Evolutionary conservation across 2,329 filamentous ascomycete species (phyloP), one percentile per base, ranked within the genome.

Genomic region (Ophiostoma sp.): DNA sequence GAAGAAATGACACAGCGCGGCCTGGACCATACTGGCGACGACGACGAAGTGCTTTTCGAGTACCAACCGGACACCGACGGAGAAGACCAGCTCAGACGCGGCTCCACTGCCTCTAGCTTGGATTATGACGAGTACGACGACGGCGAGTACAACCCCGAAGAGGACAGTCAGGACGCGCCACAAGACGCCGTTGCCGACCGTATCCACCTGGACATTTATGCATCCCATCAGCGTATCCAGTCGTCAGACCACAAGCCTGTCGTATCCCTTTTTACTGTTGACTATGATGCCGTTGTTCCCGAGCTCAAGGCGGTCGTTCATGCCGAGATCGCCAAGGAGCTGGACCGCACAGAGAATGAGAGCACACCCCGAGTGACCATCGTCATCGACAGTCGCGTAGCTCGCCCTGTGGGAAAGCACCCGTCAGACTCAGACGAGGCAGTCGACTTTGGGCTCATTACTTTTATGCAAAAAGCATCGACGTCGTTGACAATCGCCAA

Each of bases 191-290:
- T 85, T 72, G 77, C 81, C 2, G 88, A 91, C 76, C 83, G 83
- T 72, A 86, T 91, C 75, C 81, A 81, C 33, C 82, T 90, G 45
- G 87, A 90, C 72, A 82, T 92, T 73, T 99, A 99, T 80, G 90
- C 91, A 0, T 95, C 95, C 0, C 93, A 98, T 78, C 96, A 98
- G 81, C 88, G 92, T 22, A 91, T 99, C 31, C 88, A 93, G 19
- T 97, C 95, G 0, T 98, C 95, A 0, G 96, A 99, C 78, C 96
- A 99, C 82, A 99, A 99, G 80, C 97, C 96, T 0, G 84, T 99
- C 1, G 89, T 91, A 74, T 93, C 94, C 0, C 85, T 95, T 0
- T 98, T 98, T 79, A 91, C 89, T 0, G 82, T 99, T 8, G 91
- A 92, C 61, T 98, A 96, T 79, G 93, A 98, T 75, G 92, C 93